phyloP scores from a whole-genome alignment of 176 grass and related monocot species.

The Saccharum spontaneum region DNA sequence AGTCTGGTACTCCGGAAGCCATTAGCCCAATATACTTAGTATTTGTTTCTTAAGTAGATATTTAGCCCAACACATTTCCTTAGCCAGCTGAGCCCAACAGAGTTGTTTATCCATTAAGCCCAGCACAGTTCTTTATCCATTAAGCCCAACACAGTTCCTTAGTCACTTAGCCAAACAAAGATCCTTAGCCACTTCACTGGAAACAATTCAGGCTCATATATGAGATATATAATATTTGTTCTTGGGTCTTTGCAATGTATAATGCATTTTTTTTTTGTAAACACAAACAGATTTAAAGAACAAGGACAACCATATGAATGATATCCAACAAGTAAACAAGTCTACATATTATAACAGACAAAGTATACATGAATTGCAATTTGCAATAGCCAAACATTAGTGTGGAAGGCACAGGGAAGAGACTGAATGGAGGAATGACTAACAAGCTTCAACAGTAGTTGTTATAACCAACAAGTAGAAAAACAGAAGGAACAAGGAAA shows the following conservation, averaged over 20 bases:
- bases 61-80: not conserved
- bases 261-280: not conserved
- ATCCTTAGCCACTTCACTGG: not conserved
- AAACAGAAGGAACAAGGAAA: conserved; percentile 19
- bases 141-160: not conserved
- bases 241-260: not conserved
- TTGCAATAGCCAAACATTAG: not conserved
- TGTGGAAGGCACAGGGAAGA: not conserved
- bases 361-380: conserved; percentile 7
- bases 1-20: not conserved
- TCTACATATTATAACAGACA: not conserved
- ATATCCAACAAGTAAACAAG: not conserved
- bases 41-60: not conserved
- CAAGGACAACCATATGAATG: not conserved
- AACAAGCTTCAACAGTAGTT: not conserved
- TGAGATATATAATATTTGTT: not conserved
- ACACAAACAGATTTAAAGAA: conserved; percentile 1
- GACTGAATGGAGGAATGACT: not conserved
- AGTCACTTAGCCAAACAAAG: not conserved
- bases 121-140: not conserved
- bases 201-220: not conserved
- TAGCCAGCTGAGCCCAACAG: not conserved
- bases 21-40: conserved; percentile 8
- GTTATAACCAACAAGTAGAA: conserved; percentile 22
- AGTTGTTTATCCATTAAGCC: not conserved